Base-by-base conservation (phyloP, 2,329 filamentous ascomycete genomes). In the Sporothrix curviconia region DNA sequence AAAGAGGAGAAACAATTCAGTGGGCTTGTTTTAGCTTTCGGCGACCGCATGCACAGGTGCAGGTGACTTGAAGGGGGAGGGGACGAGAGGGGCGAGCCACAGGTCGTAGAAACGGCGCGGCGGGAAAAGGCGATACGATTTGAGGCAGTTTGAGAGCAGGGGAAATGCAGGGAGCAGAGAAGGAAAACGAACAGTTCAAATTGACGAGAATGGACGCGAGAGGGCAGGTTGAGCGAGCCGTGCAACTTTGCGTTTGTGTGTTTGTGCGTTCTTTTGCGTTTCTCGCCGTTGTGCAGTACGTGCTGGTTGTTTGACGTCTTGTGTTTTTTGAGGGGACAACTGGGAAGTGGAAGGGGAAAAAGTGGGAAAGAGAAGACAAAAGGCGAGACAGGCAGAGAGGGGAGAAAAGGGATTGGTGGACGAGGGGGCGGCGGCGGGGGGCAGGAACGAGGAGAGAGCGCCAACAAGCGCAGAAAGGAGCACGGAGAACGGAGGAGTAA, bases 381-480 rank as follows among this genome's bases (percentile, higher is more conserved):
- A 59, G 40, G 14, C 25, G 12, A 34, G 37, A 30, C 36, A 22
- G 11, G 19, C 46, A 25, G 46, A 14, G 19, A 42, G 60, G 44
- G 53, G 57, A 51, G 44, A 42, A 58, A 46, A 50, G 47, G 46
- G 37, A 36, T 53, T 59, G 57, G 58, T 57, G 56, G n/a, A 62
- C 53, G 55, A 50, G 60, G 59, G 53, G 59, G 57, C n/a, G n/a
- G n/a, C n/a, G 59, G 57, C 46, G 53, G 61, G 58, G 55, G 30
- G n/a, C 30, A 36, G 36, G 39, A 39, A n/a, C n/a, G n/a, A 37
- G 25, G 22, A 39, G 24, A 34, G 24, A 40, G 36, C 9, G 39
- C 22, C n/a, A 32, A 19, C 6, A n/a, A 17, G 32, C 34, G 30
- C 49, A 28, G 24, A 40, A 36, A 22, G 43, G 22, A 39, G 42